Base-by-base conservation (phyloP, 768 basidiomycete genomes). In the Pluteus cervinus region DNA sequence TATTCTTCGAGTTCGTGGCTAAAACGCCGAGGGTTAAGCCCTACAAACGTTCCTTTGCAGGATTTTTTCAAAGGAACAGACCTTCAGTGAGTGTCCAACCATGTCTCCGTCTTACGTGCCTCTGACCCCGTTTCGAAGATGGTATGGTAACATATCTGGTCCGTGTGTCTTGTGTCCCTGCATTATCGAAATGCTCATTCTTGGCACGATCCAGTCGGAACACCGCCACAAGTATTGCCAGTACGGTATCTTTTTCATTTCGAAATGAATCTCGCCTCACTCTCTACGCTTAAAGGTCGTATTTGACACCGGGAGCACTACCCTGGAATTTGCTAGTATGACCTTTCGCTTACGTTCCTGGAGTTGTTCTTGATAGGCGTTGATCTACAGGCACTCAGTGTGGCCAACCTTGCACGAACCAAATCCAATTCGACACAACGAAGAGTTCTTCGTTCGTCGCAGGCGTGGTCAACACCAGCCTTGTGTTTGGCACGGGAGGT, bases 11-110 rank as follows among this genome's bases (percentile, higher is more conserved):
- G n/a, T n/a, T n/a, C n/a, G n/a, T n/a, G n/a, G n/a, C n/a, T n/a
- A n/a, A 59, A 58, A 40, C 56, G 59, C 21, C 58, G 68, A 40
- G 62, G 60, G 12, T 44, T 68, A 24, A 47, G 56, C 21, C 62
- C 73, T 6, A 49, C 59, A 20, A 62, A 56, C n/a, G 55, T 69
- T 24, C 71, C 71, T 30, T 54, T 76, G 11, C 60, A 58, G 9
- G 73, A 75, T 55, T 73, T 73, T 51, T 76, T 75, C 58, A 44
- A 63, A 33, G 75, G 74, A 28, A 76, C 75, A 24, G 75, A 76
- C 51, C 62, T 76, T n/a, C 75, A 76, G 71, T 76, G 41, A 50
- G 63, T 42, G 36, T 28, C 20, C 38, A 18, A 14, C 11, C 20
- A 30, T 45, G 37, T 22, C 20, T 29, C 29, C n/a, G 23, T 22